phyloP scores from a whole-genome alignment of 2,329 filamentous ascomycete species.

The Sporothrix curviconia region DNA sequence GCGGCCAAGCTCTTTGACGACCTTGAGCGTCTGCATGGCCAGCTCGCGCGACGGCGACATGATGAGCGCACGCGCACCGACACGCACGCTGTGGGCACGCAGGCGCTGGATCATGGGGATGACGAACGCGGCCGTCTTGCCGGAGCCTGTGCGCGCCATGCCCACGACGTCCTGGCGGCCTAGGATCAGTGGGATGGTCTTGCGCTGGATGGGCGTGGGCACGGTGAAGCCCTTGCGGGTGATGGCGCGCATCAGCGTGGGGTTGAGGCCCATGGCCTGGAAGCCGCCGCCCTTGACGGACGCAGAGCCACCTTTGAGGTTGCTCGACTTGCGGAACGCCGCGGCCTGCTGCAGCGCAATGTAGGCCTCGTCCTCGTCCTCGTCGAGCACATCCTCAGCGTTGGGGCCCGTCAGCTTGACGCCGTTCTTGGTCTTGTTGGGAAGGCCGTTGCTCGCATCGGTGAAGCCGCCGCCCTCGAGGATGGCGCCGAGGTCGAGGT shows the following conservation, averaged over 20 bases:
- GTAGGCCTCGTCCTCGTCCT: constrained; percentile 75
- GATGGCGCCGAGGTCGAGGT: constrained; percentile 55
- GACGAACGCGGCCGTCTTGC: constrained; percentile 96
- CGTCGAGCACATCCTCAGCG: constrained; percentile 44
- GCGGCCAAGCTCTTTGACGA: constrained; percentile 86
- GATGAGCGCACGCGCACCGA: constrained; percentile 81
- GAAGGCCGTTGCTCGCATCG: constrained; percentile 24
- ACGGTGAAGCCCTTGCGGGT: constrained; percentile 90
- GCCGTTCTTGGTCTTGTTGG: constrained; percentile 2
- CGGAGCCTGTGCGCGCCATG: constrained; percentile 97
- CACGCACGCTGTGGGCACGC: constrained; percentile 76
- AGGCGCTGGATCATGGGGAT: constrained; percentile 97
- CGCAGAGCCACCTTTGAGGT: constrained; percentile 67
- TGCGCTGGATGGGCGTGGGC: constrained; percentile 94
- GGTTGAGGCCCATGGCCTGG: constrained; percentile 86
- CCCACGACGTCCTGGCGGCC: constrained; percentile 94
- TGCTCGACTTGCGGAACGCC: constrained; percentile 77
- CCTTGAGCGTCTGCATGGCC: constrained; percentile 89
- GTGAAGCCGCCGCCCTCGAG: constrained; percentile 48
- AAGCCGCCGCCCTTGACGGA: constrained; percentile 96
- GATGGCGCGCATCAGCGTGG: constrained; percentile 81
- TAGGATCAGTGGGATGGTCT: constrained; percentile 86
- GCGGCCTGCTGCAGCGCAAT: constrained; percentile 84
- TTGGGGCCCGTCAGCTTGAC: constrained; percentile 45
- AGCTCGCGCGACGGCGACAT: constrained; percentile 90